A percentile compares a stretch with the other conserved stretches of the same genome.
These are phyloP conservation scores for Pichia exigua DNA, from an alignment of 805 yeast species.

Conservation along the genomic window DNA sequence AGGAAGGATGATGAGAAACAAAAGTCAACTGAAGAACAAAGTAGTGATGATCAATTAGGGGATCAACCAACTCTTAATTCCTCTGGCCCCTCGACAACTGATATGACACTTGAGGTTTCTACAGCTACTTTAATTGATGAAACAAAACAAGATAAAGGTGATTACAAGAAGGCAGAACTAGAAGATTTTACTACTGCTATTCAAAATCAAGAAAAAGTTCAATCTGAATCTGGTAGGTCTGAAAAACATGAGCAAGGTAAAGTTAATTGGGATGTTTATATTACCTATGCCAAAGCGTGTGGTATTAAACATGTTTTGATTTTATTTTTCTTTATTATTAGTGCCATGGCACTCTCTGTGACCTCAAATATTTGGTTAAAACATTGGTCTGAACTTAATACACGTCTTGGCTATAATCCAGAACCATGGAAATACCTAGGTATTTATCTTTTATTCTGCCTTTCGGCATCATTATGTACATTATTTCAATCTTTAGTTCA, in stretches of 20 bases:
- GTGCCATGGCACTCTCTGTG: conserved; percentile 55
- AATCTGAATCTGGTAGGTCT: conserved; percentile 37
- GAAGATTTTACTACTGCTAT: conserved; percentile 33
- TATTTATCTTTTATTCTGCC: conserved; percentile 68
- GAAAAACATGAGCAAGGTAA: conserved; percentile 91
- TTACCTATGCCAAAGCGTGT: conserved; percentile 82
- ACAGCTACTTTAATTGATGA: conserved; percentile 23
- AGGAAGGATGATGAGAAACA: conserved; percentile 27
- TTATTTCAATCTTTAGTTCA: conserved; percentile 60
- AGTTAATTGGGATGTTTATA: conserved; percentile 81
- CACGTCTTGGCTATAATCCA: conserved; percentile 63
- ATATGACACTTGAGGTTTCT: conserved; percentile 11
- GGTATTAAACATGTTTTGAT: conserved; percentile 56
- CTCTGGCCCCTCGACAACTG: conserved; percentile 14
- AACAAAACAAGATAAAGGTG: conserved; percentile 25
- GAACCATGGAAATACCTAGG: conserved; percentile 63
- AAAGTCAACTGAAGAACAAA: conserved; percentile 10
- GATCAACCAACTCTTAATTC: conserved; percentile 4
- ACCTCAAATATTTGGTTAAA: conserved; percentile 86
- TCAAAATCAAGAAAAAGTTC: conserved; percentile 31
- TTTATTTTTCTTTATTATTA: conserved; percentile 47
- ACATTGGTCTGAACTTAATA: conserved; percentile 92
- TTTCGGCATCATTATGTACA: conserved; percentile 51
- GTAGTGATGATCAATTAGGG: background rate
- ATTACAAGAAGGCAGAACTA: conserved; percentile 58